phyloP scores from a whole-genome alignment of 495 filamentous ascomycete genomes.

The Penicillium samsonianum region DNA sequence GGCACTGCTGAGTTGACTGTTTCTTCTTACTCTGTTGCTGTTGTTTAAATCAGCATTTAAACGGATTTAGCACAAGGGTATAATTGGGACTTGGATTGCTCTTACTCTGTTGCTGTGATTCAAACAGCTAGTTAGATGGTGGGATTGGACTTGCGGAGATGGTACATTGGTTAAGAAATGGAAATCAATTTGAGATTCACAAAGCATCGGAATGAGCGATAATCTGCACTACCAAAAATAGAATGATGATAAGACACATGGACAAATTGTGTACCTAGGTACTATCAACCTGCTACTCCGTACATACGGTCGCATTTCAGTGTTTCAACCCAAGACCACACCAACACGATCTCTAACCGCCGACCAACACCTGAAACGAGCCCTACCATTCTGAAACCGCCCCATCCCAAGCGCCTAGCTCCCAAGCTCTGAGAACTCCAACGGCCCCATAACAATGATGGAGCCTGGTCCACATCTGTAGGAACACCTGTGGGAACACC shows the following conservation, averaged over 20 bases:
- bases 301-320: neutral
- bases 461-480: neutral
- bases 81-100: neutral
- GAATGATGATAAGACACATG: too few relatives aligned
- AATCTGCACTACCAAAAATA: neutral
- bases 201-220: neutral
- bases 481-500: too few relatives aligned
- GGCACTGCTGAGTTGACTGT: slow-evolving; percentile 43
- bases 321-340: neutral
- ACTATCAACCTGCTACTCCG: neutral
- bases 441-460: neutral
- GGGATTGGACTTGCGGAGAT: too few relatives aligned
- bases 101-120: too few relatives aligned
- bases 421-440: neutral
- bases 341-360: slow-evolving; percentile 7
- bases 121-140: too few relatives aligned
- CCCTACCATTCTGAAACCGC: neutral
- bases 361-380: slow-evolving; percentile 3
- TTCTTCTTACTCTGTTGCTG: slow-evolving; percentile 41
- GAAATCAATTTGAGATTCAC: neutral
- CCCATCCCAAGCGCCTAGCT: neutral
- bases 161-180: neutral
- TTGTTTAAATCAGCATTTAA: slow-evolving; percentile 32
- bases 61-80: neutral
- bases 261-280: too few relatives aligned